Percentiles rank a stretch among this genome's conserved stretches.
These are phyloP conservation scores for Talaromyces adpressus DNA, from an alignment of 495 filamentous ascomycete genomes.

Conservation along the genomic window DNA sequence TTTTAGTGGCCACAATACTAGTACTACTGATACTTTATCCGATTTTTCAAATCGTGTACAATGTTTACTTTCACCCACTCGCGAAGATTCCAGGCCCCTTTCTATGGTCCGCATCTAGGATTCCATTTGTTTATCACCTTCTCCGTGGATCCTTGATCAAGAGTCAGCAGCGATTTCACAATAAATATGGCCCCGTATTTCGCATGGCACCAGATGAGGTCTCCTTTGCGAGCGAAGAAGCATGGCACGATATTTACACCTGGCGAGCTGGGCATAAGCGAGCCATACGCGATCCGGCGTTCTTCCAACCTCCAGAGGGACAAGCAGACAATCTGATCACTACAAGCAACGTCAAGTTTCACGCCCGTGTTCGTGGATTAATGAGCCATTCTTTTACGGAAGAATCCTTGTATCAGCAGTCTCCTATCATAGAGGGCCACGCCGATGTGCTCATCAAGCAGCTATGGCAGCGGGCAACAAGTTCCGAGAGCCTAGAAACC, in stretches of 20 bases:
- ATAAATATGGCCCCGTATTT: constrained; percentile 48
- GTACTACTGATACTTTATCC: not conserved
- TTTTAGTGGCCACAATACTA: not conserved
- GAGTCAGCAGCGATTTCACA: constrained; percentile 29
- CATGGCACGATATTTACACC: constrained; percentile 59
- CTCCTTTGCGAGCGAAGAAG: constrained; percentile 48
- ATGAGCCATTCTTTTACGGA: constrained; percentile 42
- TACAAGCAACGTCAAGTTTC: constrained; percentile 13
- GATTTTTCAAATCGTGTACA: constrained; percentile 4
- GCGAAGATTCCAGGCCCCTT: constrained; percentile 40
- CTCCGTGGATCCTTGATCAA: not conserved
- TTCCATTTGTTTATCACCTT: not conserved
- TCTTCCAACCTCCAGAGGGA: not conserved
- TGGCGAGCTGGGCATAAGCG: constrained; percentile 11
- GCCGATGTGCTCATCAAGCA: constrained; percentile 12
- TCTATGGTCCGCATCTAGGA: constrained; percentile 19
- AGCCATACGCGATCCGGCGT: not conserved
- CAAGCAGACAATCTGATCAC: constrained; percentile 4
- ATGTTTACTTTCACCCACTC: constrained; percentile 30
- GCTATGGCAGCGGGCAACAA: not conserved
- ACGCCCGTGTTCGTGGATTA: constrained; percentile 28
- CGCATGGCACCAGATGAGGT: constrained; percentile 55
- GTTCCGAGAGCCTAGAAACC: not conserved
- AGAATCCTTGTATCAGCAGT: constrained; percentile 35
- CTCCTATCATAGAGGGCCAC: constrained; percentile 35